Evolutionary conservation across 1,284 basidiomycete genomes (phyloP), one percentile per base, ranked within the genome.

Genomic region (Puccinia polysora): DNA sequence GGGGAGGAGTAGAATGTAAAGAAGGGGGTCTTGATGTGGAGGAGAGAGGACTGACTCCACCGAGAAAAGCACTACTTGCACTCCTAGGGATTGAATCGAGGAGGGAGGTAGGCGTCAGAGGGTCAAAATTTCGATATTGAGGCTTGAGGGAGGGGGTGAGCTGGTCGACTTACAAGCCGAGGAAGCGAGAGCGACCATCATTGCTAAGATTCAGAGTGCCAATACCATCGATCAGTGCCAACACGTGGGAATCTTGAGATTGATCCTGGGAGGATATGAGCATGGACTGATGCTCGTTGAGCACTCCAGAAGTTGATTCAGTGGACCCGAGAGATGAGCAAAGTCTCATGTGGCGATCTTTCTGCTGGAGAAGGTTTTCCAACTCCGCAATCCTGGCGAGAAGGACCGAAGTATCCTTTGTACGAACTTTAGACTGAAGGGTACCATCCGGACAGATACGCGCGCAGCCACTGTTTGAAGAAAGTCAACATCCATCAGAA

Each of bases 401-500:
- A 14, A 70, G 28, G 10, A 70, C 49, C 15, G 68, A 70, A n/a
- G 68, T 70, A 45, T 70, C 68, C 56, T 70, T 70, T 7, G 68
- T 50, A 25, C 68, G 56, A 38, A 70, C 58, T 53, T 70, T 70
- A 25, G 68, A 56, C 43, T 70, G 68, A 2, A 70, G 58, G 5
- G 68, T 70, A 36, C 68, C 68, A 34, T 70, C 68, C 28, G 68
- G 68, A 59, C 68, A 70, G 23, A 70, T 70, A 12, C 68, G 56
- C 32, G 68, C 68, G 49, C 68, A 70, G 34, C 68, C 68, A 45
- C 68, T 70, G 47, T 20, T 28, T 3, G 34, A 34, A 40, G 30
- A 25, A 23, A 43, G 32, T 14, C 25, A 43, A 23, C 34, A 64
- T 8, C 4, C 18, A 34, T n/a, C 23, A 20, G n/a, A 12, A 20